Percentiles rank a stretch among this genome's conserved stretches.
Evolutionary conservation across 768 basidiomycete species (phyloP).

Genomic region (Leccinum obscurum): DNA sequence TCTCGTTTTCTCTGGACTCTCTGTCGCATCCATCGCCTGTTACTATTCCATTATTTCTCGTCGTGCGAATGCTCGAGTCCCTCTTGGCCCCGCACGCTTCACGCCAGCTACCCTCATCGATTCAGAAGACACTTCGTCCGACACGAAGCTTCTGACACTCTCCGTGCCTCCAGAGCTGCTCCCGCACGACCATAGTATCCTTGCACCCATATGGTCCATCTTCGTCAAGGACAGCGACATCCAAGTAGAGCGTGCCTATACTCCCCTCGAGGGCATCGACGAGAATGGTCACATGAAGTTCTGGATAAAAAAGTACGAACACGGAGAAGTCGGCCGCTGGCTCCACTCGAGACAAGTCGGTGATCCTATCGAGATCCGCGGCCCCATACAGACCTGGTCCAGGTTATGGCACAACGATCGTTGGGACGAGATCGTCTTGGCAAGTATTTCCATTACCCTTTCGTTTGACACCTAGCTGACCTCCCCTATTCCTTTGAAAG

Average conservation of each 20-base stretch:
- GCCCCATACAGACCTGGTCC: slow-evolving; percentile 69
- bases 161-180: slow-evolving; percentile 49
- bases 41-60: slow-evolving; percentile 57
- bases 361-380: slow-evolving; percentile 72
- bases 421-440: slow-evolving; percentile 85
- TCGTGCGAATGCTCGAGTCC: slow-evolving; percentile 43
- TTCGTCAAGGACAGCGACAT: slow-evolving; percentile 87
- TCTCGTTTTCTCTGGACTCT: slow-evolving; percentile 39
- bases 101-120: slow-evolving; percentile 59
- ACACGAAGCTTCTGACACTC: slow-evolving; percentile 67
- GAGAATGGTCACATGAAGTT: slow-evolving; percentile 65
- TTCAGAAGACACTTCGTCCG: slow-evolving; percentile 50
- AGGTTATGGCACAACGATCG: slow-evolving; percentile 44
- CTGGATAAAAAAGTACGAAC: slow-evolving; percentile 80
- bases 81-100: slow-evolving; percentile 50
- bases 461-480: background rate
- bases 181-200: slow-evolving; percentile 16
- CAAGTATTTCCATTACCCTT: slow-evolving; percentile 23
- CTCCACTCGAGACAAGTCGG: slow-evolving; percentile 68
- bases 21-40: slow-evolving; percentile 42
- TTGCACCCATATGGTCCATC: slow-evolving; percentile 67
- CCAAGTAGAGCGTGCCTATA: slow-evolving; percentile 85
- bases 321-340: slow-evolving; percentile 84
- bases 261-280: slow-evolving; percentile 73
- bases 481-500: slow-evolving; percentile 38